These are phyloP conservation scores for Sphenostylis stenocarpa DNA, from an alignment of 306 rosid species.

Conservation along the genomic window DNA sequence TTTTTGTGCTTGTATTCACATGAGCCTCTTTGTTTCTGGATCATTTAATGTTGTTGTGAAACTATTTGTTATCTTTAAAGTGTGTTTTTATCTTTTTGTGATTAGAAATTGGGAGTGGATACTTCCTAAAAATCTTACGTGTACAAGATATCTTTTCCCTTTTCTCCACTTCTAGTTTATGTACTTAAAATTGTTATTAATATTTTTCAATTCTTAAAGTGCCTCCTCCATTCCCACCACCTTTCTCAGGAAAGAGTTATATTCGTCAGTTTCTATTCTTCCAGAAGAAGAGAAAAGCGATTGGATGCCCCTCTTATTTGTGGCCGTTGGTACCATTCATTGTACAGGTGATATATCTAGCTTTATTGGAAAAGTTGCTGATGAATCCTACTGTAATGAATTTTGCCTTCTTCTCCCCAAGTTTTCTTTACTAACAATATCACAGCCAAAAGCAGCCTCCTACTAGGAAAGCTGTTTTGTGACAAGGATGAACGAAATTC, in stretches of 20 bases:
- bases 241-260: conserved; percentile 85
- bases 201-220: conserved; percentile 70
- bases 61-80: conserved; percentile 2
- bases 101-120: conserved; percentile 26
- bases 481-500: conserved; percentile 2
- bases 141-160: background rate
- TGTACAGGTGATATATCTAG: conserved; percentile 65
- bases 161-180: conserved; percentile 7
- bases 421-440: background rate
- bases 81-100: conserved; percentile 20
- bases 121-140: background rate
- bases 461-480: background rate
- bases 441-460: conserved; percentile 12
- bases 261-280: conserved; percentile 55
- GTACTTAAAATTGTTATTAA: conserved; percentile 35
- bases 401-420: conserved; percentile 6
- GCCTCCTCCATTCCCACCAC: conserved; percentile 95
- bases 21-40: background rate
- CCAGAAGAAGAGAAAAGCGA: conserved; percentile 64
- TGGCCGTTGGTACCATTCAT: conserved; percentile 61
- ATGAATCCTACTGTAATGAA: conserved; percentile 24
- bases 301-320: conserved; percentile 76
- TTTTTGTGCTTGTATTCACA: background rate
- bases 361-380: conserved; percentile 23
- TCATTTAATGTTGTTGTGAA: conserved; percentile 21